Base-by-base conservation (phyloP, 2,329 filamentous ascomycete species). In the Clarireedia monteithiana region DNA sequence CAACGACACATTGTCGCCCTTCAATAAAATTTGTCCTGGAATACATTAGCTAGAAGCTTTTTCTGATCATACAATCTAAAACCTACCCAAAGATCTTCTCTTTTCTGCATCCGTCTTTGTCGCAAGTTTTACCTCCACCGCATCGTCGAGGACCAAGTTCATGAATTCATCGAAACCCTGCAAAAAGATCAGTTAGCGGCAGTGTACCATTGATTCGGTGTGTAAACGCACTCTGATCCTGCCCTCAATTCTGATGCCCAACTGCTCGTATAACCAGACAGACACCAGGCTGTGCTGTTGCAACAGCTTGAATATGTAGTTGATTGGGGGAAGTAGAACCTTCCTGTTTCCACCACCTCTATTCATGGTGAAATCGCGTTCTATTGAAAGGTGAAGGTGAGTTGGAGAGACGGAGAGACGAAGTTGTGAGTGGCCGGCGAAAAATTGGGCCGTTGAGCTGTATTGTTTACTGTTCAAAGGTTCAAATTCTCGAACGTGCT, bases 91-190 rank as follows among this genome's bases (percentile, higher is more conserved):
- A 45, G 84, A 78, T 72, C 89, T 84, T 70, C 91, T 81, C 63
- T 83, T 84, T 74, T 95, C 91, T 63, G 86, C 83, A 44, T 88
- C 86, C 15, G 82, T 84, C 77, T 95, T 95, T 60, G 88, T 91
- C 55, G 89, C 78, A 69, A 90, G 82, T 71, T 86, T 88, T 46
- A 99, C 91, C 74, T 97, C 92, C 56, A 96, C 84, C 30, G 94
- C 94, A 66, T 99, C 91, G 69, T 99, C 94, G 63, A 96, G 82
- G 40, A 97, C 94, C 50, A 99, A 78, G 75, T 99, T 99, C 91
- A 99, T 96, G 76, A 97, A 99, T 73, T 99, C 94, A 71, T 99
- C 94, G 64, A 99, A 99, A 14, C 94, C 91, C 91, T 96, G 60
- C 1, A 38, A 2, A 20, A 40, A 10, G 17, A 54, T 63, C 48